phyloP scores from a whole-genome alignment of 352 stramenopile species.

The Globisporangium uncinulatum region DNA sequence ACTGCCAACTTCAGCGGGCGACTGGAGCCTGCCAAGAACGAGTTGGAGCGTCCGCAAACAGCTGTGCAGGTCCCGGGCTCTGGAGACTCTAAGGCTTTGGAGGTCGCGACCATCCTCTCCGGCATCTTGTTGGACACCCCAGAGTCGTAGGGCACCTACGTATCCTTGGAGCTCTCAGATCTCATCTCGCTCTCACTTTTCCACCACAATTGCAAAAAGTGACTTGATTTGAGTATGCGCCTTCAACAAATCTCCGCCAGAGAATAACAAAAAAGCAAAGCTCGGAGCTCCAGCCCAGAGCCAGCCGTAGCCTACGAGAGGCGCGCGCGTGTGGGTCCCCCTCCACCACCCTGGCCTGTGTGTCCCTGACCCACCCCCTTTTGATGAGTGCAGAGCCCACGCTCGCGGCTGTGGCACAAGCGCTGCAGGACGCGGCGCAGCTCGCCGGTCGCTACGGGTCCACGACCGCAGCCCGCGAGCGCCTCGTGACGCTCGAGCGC shows the following conservation, averaged over 20 bases:
- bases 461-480: constrained; percentile 20
- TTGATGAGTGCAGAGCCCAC: constrained; percentile 3
- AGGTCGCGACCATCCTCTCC: neutral
- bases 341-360: too few relatives aligned
- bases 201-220: too few relatives aligned
- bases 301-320: too few relatives aligned
- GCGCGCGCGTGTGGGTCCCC: too few relatives aligned
- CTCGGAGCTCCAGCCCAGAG: too few relatives aligned
- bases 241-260: too few relatives aligned
- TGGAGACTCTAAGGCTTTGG: neutral
- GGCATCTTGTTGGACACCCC: constrained; percentile 30
- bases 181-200: too few relatives aligned
- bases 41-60: too few relatives aligned
- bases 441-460: constrained; percentile 28
- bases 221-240: too few relatives aligned
- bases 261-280: too few relatives aligned
- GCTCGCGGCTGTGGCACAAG: constrained; percentile 16
- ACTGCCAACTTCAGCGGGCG: constrained; percentile 18
- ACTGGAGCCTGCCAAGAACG: too few relatives aligned
- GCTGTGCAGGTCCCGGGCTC: neutral
- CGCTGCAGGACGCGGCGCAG: constrained; percentile 31
- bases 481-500: constrained; percentile 24
- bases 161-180: neutral
- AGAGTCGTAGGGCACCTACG: constrained; percentile 2
- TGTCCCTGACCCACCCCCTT: too few relatives aligned